phyloP scores from a whole-genome alignment of 306 rosid genomes.

The Rosa multiflora region DNA sequence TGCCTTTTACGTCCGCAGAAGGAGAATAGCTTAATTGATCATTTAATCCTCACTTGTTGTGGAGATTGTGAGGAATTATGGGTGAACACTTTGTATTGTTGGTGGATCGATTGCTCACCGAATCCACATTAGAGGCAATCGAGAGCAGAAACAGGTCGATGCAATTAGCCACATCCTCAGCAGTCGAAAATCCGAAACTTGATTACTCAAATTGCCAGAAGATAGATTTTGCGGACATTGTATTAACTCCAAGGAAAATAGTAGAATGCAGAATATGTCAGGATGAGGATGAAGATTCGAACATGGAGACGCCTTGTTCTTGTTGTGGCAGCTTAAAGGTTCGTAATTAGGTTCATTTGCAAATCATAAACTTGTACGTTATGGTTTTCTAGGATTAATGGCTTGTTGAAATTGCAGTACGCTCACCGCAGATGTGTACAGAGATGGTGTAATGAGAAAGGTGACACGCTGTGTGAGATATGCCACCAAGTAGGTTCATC shows the following conservation, averaged over 20 bases:
- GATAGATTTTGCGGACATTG: constrained; percentile 34
- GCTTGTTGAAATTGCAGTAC: constrained; percentile 53
- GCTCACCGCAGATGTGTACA: constrained; percentile 94
- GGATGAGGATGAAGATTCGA: constrained; percentile 85
- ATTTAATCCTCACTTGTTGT: constrained; percentile 19
- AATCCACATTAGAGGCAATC: constrained; percentile 86
- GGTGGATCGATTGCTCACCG: constrained; percentile 91
- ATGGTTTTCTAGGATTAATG: neutral
- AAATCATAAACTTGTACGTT: neutral
- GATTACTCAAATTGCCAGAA: constrained; percentile 35
- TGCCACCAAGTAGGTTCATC: constrained; percentile 79
- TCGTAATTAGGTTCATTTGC: neutral
- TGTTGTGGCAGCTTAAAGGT: constrained; percentile 99
- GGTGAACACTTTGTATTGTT: constrained; percentile 92
- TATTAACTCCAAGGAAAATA: constrained; percentile 41
- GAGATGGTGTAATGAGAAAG: constrained; percentile 96
- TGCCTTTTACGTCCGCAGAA: constrained; percentile 22
- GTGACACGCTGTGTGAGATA: constrained; percentile 89
- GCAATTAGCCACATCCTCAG: constrained; percentile 56
- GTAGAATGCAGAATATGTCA: constrained; percentile 96
- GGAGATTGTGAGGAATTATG: constrained; percentile 43
- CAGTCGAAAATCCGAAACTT: constrained; percentile 31
- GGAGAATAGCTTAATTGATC: constrained; percentile 27
- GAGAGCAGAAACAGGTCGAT: constrained; percentile 64
- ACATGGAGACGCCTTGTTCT: constrained; percentile 96